phyloP scores from a whole-genome alignment of 208 protist genomes.

The Trypanosoma theileri region DNA sequence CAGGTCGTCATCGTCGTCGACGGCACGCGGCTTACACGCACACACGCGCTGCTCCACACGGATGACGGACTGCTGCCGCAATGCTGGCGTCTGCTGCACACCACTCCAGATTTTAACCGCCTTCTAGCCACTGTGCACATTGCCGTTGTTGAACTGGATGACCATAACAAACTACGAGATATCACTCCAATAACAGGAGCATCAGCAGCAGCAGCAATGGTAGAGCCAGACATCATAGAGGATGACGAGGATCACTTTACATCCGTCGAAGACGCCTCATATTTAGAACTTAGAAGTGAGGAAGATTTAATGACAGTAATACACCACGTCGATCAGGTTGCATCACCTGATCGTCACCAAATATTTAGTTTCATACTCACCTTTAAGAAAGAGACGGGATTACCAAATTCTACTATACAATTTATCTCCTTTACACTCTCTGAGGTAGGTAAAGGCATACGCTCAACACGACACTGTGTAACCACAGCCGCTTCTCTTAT shows the following conservation, averaged over 20 bases:
- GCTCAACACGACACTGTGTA: constrained; percentile 69
- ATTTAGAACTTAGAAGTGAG: constrained; percentile 35
- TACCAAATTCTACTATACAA: constrained; percentile 74
- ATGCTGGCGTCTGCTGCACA: constrained; percentile 19
- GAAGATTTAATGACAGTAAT: constrained; percentile 16
- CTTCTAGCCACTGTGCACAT: constrained; percentile 46
- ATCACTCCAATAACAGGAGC: constrained; percentile 6
- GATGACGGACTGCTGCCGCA: constrained; percentile 48
- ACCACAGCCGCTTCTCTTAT: constrained; percentile 57
- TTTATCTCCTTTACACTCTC: constrained; percentile 71
- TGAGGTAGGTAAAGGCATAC: constrained; percentile 53
- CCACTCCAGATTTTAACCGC: constrained; percentile 2
- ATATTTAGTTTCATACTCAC: constrained; percentile 66
- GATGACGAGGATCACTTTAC: constrained; percentile 68
- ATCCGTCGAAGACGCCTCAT: constrained; percentile 57
- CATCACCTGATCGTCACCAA: constrained; percentile 33
- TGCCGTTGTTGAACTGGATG: constrained; percentile 49
- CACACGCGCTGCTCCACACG: constrained; percentile 37
- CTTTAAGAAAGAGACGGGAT: constrained; percentile 23
- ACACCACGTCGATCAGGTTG: constrained; percentile 11
- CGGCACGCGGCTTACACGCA: constrained; percentile 34
- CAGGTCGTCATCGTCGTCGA: constrained; percentile 67
- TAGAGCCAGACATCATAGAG: constrained; percentile 62
- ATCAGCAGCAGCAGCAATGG: background rate
- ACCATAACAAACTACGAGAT: constrained; percentile 59